Evolutionary conservation across 2,329 filamentous ascomycete species (phyloP), one percentile per base, ranked within the genome.

Genomic region (Diaporthe ilicicola): DNA sequence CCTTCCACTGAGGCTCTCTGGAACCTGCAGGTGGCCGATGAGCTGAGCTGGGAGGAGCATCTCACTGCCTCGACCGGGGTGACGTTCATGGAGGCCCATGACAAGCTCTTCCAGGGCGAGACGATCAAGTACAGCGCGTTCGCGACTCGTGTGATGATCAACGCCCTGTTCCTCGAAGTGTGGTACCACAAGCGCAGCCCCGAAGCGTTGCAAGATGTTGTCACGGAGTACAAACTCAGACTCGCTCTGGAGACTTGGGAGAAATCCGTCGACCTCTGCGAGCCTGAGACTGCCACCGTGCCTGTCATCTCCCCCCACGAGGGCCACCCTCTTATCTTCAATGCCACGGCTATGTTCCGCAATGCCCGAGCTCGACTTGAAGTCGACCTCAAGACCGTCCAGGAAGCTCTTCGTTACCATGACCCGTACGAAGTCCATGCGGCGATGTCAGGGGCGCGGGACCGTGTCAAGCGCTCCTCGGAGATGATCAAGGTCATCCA

Each of bases 401-500:
- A 99, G 82, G 96, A 98, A 84, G 96, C 95, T 29, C 88, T 99
- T 70, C 93, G 96, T 70, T 98, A 98, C 81, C 96, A 99, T 81
- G 95, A 98, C 76, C 94, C 95, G 1, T 98, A 97, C 79, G 96
- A 99, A 82, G 95, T 99, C 71, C 96, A 95, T 24, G 95, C 94
- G 56, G 94, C 95, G 73, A 99, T 99, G 96, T 97, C 94, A 9
- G 92, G 94, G 75, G 95, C 95, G 62, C 92, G 95, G 74, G 94
- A 97, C 82, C 94, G 93, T 81, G 95, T 99, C 75, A 96, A 96
- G 88, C 92, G 96, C 75, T 97, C 94, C 24, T 91, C 93, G 78
- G 95, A 98, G 82, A 98, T 98, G 95, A 93, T 98, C 86, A 97
- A 97, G 84, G 95, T 98, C 77, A 97, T 99, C 73, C 92, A 98